Percentiles rank a stretch among this genome's conserved stretches.
phyloP scores from a whole-genome alignment of 2,329 filamentous ascomycete species.

The Fusarium sp. region DNA sequence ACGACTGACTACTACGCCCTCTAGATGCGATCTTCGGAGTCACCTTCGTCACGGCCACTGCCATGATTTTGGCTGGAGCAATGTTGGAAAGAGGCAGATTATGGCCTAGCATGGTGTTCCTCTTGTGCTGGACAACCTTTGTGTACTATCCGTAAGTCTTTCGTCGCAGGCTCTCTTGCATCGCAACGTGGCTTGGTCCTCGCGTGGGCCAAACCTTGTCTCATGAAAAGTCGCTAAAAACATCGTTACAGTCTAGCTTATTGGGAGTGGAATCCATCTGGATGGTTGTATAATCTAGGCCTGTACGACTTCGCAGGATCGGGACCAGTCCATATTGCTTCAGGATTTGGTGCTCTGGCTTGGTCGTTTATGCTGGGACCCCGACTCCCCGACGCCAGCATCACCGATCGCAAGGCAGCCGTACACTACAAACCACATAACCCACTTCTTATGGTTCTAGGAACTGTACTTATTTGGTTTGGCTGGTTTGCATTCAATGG shows the following conservation, averaged over 20 bases:
- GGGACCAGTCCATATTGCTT: slow-evolving; percentile 70
- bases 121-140: slow-evolving; percentile 69
- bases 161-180: too few species aligned
- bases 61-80: slow-evolving; percentile 51
- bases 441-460: slow-evolving; percentile 68
- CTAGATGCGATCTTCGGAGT: slow-evolving; percentile 48
- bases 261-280: slow-evolving; percentile 73
- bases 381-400: slow-evolving; percentile 45
- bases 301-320: slow-evolving; percentile 68
- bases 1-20: background rate
- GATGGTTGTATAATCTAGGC: slow-evolving; percentile 69
- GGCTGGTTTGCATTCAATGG: slow-evolving; percentile 66
- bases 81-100: slow-evolving; percentile 50
- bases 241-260: slow-evolving; percentile 56
- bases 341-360: slow-evolving; percentile 68
- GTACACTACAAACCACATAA: slow-evolving; percentile 64
- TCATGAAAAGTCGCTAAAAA: background rate
- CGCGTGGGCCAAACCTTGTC: background rate
- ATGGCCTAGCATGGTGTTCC: slow-evolving; percentile 65
- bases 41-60: slow-evolving; percentile 50
- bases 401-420: slow-evolving; percentile 20
- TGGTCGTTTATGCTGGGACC: slow-evolving; percentile 71
- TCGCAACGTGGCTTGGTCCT: background rate
- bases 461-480: slow-evolving; percentile 72
- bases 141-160: slow-evolving; percentile 59